Conservation (phyloP, 768 basidiomycete species). For the Macrolepiota fuliginosa region DNA sequence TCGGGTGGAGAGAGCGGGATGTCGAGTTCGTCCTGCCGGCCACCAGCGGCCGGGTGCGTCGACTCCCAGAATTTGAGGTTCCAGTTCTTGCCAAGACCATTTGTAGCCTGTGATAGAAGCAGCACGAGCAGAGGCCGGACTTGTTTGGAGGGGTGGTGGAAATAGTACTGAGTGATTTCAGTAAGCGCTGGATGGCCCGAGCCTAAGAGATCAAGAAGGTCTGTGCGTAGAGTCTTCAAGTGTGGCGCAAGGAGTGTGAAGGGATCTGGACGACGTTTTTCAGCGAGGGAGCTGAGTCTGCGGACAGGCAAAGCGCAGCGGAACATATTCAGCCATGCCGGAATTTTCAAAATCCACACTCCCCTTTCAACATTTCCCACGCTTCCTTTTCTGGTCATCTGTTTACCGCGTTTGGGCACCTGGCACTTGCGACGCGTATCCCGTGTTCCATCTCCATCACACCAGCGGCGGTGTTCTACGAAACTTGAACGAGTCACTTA, state of each 20-base stretch:
- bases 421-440: background rate
- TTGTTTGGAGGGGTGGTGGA: slow-evolving; percentile 86
- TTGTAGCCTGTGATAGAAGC: slow-evolving; percentile 85
- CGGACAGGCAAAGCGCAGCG: slow-evolving; percentile 2
- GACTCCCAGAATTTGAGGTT: slow-evolving; percentile 53
- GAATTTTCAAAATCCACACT: background rate
- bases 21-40: slow-evolving; percentile 60
- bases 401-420: background rate
- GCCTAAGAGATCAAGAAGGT: slow-evolving; percentile 71
- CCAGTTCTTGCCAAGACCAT: slow-evolving; percentile 75
- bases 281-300: background rate
- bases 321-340: background rate
- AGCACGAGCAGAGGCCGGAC: slow-evolving; percentile 86
- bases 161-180: slow-evolving; percentile 90
- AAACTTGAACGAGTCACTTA: background rate
- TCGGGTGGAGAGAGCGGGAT: slow-evolving; percentile 67
- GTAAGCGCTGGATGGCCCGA: slow-evolving; percentile 82
- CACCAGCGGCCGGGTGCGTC: slow-evolving; percentile 45
- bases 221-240: slow-evolving; percentile 62
- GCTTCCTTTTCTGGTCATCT: slow-evolving; percentile 3
- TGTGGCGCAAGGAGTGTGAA: slow-evolving; percentile 66
- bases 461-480: background rate
- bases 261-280: slow-evolving; percentile 48
- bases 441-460: slow-evolving; percentile 4
- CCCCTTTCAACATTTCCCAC: background rate